Evolutionary conservation across 768 basidiomycete genomes (phyloP).

Genomic region (Kwoniella newhampshirensis): DNA sequence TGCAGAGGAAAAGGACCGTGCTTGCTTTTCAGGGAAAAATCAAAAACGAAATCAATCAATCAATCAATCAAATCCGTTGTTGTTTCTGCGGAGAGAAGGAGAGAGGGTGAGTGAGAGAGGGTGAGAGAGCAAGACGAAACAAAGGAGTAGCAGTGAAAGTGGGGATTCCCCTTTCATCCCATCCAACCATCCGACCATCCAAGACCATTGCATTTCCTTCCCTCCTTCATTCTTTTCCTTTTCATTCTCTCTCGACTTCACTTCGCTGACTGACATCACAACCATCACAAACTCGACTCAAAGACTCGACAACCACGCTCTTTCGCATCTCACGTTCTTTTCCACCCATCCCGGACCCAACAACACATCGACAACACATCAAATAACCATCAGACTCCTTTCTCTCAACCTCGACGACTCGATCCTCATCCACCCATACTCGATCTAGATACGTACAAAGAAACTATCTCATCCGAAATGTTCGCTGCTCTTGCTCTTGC

Average conservation of each 20-base stretch:
- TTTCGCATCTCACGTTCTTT: constrained; percentile 1
- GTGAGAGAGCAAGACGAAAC: too few species aligned
- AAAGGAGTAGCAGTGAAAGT: neutral
- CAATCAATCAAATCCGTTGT: neutral
- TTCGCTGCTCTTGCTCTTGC: constrained; percentile 52
- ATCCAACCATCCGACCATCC: neutral
- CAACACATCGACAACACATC: constrained; percentile 3
- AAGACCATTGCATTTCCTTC: neutral
- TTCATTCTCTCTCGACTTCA: neutral
- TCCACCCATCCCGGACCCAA: neutral
- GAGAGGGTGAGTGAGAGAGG: neutral
- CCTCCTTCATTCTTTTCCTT: neutral
- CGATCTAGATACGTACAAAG: neutral
- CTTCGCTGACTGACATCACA: neutral
- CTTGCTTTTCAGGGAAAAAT: constrained; percentile 24
- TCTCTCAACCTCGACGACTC: constrained; percentile 55
- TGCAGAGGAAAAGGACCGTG: constrained; percentile 10
- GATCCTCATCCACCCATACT: constrained; percentile 52
- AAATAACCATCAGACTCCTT: constrained; percentile 25
- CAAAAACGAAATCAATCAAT: too few species aligned
- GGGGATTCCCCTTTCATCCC: constrained; percentile 4
- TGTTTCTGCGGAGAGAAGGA: neutral
- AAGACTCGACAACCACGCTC: neutral
- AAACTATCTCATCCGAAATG: constrained; percentile 20
- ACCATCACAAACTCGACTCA: neutral